Conservation (phyloP, 306 rosid genomes). For the Vigna angularis region DNA sequence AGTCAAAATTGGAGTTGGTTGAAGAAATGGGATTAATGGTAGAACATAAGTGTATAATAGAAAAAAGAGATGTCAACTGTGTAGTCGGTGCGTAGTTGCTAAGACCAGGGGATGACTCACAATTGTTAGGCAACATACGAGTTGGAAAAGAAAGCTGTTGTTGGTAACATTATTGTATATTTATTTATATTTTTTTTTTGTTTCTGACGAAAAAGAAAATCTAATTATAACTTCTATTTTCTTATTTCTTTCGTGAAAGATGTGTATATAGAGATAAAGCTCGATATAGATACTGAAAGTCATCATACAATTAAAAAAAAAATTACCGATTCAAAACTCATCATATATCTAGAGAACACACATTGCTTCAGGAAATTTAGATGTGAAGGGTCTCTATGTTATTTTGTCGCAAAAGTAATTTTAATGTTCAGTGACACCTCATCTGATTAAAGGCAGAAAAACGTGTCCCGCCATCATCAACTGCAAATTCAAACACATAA, state of each 20-base stretch:
- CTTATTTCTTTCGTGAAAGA: background rate
- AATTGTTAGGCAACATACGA: no score
- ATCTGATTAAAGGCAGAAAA: background rate
- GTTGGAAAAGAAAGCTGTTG: no score
- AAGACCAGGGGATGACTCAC: no score
- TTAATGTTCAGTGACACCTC: background rate
- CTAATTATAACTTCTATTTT: background rate
- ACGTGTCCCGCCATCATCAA: background rate
- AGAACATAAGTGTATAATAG: no score
- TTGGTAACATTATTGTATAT: no score
- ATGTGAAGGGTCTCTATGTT: background rate
- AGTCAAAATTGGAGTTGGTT: no score
- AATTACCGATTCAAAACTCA: background rate
- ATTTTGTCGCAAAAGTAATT: background rate
- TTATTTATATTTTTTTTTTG: no score
- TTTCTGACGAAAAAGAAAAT: no score
- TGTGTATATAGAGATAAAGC: background rate
- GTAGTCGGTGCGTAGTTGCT: accelerated
- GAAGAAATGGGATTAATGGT: no score
- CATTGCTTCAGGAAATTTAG: background rate
- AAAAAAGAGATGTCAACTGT: accelerated
- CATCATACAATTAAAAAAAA: background rate
- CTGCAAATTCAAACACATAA: background rate
- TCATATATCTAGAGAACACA: background rate
- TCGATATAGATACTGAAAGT: background rate